phyloP scores from a whole-genome alignment of 1,139 yeast genomes.

The Suhomyces bokatorum region DNA sequence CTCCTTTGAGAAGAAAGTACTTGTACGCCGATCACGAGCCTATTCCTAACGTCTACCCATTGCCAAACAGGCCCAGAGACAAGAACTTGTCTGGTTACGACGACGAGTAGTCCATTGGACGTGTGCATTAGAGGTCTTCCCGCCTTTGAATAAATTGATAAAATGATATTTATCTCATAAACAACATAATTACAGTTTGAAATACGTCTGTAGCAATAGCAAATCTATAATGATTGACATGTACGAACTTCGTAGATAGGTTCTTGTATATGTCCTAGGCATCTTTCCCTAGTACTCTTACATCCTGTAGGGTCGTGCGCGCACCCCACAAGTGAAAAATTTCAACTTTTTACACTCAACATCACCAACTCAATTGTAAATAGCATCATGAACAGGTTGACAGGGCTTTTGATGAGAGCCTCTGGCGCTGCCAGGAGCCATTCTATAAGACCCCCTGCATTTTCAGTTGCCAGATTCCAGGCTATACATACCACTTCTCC shows the following conservation, averaged over 20 bases:
- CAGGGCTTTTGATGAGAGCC: slow-evolving; percentile 8
- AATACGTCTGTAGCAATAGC: background rate
- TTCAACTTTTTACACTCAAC: slow-evolving; percentile 3
- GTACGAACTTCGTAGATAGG: no score
- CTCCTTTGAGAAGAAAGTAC: slow-evolving; percentile 73
- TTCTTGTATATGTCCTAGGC: background rate
- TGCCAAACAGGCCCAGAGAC: slow-evolving; percentile 60
- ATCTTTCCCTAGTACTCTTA: background rate
- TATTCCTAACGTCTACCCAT: slow-evolving; percentile 69
- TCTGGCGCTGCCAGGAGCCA: slow-evolving; percentile 2
- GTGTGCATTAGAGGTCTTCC: slow-evolving; percentile 10
- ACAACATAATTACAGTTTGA: slow-evolving; percentile 1
- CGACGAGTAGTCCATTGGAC: slow-evolving; percentile 32
- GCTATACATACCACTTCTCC: slow-evolving; percentile 12
- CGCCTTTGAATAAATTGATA: slow-evolving; percentile 1
- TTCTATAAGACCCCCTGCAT: slow-evolving; percentile 6
- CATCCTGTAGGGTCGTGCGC: slow-evolving; percentile 7
- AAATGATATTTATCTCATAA: background rate
- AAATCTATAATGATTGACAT: no score
- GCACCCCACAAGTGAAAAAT: slow-evolving; percentile 3
- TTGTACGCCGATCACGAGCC: slow-evolving; percentile 68
- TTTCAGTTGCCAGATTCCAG: slow-evolving; percentile 2
- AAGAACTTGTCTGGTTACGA: slow-evolving; percentile 54
- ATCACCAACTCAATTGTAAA: slow-evolving; percentile 5
- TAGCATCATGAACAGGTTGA: slow-evolving; percentile 13